A percentile compares a stretch with the other conserved stretches of the same genome.
These are phyloP conservation scores for Tolypocladium guangdongense DNA, from an alignment of 2,329 filamentous ascomycete species.

Conservation along the genomic window DNA sequence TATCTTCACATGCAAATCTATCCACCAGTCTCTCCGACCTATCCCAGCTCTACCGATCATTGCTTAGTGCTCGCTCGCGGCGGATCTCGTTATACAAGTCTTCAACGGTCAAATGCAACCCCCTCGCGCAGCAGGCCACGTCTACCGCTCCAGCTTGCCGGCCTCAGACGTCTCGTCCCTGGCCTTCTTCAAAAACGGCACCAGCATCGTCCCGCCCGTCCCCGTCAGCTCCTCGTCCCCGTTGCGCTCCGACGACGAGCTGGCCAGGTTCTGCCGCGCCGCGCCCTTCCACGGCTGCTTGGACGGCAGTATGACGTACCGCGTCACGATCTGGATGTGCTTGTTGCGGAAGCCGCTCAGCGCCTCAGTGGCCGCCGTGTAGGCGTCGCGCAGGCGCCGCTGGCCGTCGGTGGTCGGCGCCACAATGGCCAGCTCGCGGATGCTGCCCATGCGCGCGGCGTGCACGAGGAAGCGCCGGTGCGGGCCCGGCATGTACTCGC, in stretches of 20 bases:
- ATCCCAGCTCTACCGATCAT: background rate
- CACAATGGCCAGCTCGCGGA: constrained; percentile 54
- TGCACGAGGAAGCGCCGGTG: constrained; percentile 71
- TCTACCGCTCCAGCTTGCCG: constrained; percentile 16
- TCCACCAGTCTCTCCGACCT: background rate
- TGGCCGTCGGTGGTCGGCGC: constrained; percentile 43
- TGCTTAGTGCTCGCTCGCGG: background rate
- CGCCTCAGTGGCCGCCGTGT: constrained; percentile 64
- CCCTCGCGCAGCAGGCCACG: background rate
- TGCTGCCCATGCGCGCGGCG: constrained; percentile 59
- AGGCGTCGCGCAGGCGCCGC: constrained; percentile 32
- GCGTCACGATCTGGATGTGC: constrained; percentile 80
- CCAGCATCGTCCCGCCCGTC: constrained; percentile 76
- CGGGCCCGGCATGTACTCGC: constrained; percentile 79
- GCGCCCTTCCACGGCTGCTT: constrained; percentile 24
- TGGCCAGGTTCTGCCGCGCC: constrained; percentile 30
- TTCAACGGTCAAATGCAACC: background rate
- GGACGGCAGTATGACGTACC: constrained; percentile 81
- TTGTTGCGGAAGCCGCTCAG: constrained; percentile 69
- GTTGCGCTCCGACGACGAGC: constrained; percentile 25
- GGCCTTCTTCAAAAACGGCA: constrained; percentile 83
- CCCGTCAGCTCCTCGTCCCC: constrained; percentile 51
- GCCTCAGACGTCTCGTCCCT: constrained; percentile 62
- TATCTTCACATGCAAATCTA: background rate
- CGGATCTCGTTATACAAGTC: background rate